Percentiles rank a stretch among this genome's conserved stretches.
Conservation (phyloP, 75 land plant genomes). For the Sequoia sempervirens region DNA sequence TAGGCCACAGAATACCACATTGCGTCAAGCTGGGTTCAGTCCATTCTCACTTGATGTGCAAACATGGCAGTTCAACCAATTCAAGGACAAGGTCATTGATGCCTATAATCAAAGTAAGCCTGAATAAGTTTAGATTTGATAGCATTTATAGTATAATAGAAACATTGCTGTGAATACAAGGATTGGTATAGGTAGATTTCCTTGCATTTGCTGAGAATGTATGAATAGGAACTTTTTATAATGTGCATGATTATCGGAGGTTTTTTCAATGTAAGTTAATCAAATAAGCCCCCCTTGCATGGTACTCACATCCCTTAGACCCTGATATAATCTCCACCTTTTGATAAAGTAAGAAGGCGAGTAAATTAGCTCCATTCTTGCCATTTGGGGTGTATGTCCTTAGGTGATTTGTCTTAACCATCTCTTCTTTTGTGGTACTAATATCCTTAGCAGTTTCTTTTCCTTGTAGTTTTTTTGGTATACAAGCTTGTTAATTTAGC, state of each 20-base stretch:
- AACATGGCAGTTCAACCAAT: slow-evolving; percentile 31
- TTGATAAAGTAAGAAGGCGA: not conserved
- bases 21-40: slow-evolving; percentile 27
- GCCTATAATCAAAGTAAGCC: slow-evolving; percentile 26
- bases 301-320: not conserved
- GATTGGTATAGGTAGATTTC: not conserved
- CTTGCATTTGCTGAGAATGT: not conserved
- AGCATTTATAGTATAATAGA: not conserved
- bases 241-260: not conserved
- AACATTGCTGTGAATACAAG: not conserved
- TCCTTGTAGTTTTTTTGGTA: not conserved
- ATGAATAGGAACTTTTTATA: not conserved
- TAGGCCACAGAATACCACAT: slow-evolving; percentile 23
- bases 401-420: not conserved
- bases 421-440: not conserved
- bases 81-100: slow-evolving; percentile 20
- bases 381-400: not conserved
- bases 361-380: not conserved
- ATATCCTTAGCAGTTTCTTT: not conserved
- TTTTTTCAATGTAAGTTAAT: not conserved
- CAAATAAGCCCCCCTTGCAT: not conserved
- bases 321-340: not conserved
- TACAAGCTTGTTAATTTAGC: not conserved
- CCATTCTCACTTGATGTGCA: slow-evolving; percentile 54
- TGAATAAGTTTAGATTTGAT: slow-evolving; percentile 4